Base-by-base conservation (phyloP, 345 rosid genomes). In the Acer saccharum region DNA sequence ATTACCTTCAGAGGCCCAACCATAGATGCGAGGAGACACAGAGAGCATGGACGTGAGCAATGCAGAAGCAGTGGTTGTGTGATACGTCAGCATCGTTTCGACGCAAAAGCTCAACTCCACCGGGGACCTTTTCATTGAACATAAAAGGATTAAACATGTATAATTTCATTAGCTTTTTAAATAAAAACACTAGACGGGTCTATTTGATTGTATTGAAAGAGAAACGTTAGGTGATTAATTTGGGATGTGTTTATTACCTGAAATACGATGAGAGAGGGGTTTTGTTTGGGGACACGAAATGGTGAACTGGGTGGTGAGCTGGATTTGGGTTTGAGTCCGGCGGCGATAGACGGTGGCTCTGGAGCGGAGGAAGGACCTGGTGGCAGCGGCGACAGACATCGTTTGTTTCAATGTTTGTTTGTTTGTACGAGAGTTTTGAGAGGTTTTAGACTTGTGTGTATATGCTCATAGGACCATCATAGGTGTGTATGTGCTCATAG, bases 11-110 rank as follows among this genome's bases (percentile, higher is more conserved):
- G 82, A 63, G 6, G 85, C 88, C 95, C 94, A 93, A 54, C 87
- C 76, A 58, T 77, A 83, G 82, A 87, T 76, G 65, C 87, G 83
- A 55, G 81, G 82, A 76, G 98, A 90, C 39, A 82, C 89, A 12
- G 97, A 87, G 11, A 93, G 91, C 98, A 86, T 91, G 23, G 97
- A 93, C 83, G 87, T 93, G 71, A 95, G 92, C 86, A 95, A 85
- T 6, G 98, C 92, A 1, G 97, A 89, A 58, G 98, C 93, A 35
- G 94, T 95, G 64, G 90, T 97, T 7, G 95, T 87, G 84, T 95
- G 97, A 79, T 90, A 89, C 68, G 98, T 98, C 76, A 91, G 73
- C 92, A 93, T 78, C 25, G 98, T 84, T 80, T 93, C 97, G 17
- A 89, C 86, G 72, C 96, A 89, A 83, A 85, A 88, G 86, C 98